These are phyloP conservation scores for Dendrobium chrysotoxum DNA, from an alignment of 106 monocot species.

Conservation along the genomic window DNA sequence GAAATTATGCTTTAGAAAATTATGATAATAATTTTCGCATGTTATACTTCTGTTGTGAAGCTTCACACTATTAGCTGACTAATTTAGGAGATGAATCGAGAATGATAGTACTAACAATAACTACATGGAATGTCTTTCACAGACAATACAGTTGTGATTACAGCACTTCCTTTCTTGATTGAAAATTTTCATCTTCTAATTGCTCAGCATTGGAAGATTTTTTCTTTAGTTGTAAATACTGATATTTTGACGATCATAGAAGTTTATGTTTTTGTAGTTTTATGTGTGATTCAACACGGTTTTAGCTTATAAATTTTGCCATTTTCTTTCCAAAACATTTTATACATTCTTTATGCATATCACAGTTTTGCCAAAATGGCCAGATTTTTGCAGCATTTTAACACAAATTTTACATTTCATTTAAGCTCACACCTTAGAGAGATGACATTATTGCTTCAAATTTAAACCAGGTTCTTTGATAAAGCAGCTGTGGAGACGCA, in stretches of 20 bases:
- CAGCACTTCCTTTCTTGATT: no score
- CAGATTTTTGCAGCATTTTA: not conserved
- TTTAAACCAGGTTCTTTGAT: constrained; percentile 51
- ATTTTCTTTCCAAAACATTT: not conserved
- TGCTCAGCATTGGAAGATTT: no score
- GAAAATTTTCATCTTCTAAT: no score
- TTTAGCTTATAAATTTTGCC: no score
- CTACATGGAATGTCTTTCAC: not conserved
- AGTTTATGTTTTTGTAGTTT: no score
- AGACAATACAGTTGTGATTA: not conserved
- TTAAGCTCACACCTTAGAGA: not conserved
- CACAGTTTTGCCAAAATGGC: not conserved
- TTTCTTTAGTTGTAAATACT: no score
- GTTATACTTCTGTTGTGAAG: not conserved
- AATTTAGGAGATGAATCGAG: not conserved
- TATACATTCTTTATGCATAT: not conserved
- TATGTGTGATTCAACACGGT: no score
- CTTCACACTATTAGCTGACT: not conserved
- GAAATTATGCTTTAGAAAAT: not conserved
- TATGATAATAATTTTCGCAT: not conserved
- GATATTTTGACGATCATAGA: no score
- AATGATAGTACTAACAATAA: not conserved
- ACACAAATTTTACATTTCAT: not conserved
- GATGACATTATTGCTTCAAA: not conserved
- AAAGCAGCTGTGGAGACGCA: constrained; percentile 53